Evolutionary conservation across 176 grass and related monocot species (phyloP), one percentile per base, ranked within the genome.

Genomic region (Musa troglodytarum): DNA sequence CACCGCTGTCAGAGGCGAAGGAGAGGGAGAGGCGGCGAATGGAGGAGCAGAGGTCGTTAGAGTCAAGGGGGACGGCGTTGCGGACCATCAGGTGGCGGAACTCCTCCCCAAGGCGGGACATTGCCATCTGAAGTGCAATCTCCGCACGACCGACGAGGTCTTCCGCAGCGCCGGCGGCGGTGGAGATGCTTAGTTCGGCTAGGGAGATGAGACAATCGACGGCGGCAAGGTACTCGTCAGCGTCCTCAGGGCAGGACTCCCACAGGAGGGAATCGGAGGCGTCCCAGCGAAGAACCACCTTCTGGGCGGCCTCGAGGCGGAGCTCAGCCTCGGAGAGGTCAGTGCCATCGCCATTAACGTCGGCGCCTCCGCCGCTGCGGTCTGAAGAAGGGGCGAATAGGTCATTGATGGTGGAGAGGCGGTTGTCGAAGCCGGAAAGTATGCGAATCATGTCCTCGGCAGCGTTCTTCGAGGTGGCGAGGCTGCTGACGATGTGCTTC

Each of bases 391-490:
- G 80, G 76, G 75, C 85, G 83, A 85, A 74, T 64, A 86, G 79
- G 69, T 76, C 68, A 62, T 88, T 86, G 54, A 96, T 85, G 69
- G 83, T 85, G 53, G 93, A 96, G 50, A 96, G 78, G 69, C 89
- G 93, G 81, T 94, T 88, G 81, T 99, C 95, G 75, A 99, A 99
- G 5, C 95, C 88, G 2, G 95, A 99, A 55, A 99, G 85, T 84
- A 99, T 99, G 58, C 95, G 90, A 65, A 94, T 99, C 95, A 99
- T 99, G 86, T 99, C 95, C 52, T 92, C 95, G 1, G 95, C 88
- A n/a, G 95, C 95, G 90, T 94, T 99, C 81, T 99, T 99, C 21
- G 95, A 94, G 23, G 88, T 94, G 73, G 90, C 95, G 76, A 99
- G 95, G 51, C 88, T 94, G 84, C 89, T 94, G 52, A 99, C 95